Evolutionary conservation across 148 eudicot species (phyloP).

Genomic region (Mesembryanthemum crystallinum): DNA sequence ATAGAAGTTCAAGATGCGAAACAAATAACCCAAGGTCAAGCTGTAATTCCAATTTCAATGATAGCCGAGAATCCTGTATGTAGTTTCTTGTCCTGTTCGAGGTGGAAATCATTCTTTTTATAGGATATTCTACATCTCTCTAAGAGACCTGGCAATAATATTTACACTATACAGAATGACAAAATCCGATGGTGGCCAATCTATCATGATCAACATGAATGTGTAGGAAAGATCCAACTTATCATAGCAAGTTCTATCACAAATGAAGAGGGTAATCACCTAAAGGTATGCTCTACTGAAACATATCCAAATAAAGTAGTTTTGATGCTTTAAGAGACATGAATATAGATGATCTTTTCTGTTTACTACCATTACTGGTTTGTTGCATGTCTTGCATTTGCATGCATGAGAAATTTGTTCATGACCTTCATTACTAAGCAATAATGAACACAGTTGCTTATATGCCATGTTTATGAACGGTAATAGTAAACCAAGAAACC

Average conservation of each 20-base stretch:
- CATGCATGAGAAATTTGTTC: not conserved
- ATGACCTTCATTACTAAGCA: not conserved
- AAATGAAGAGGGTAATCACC: conserved; percentile 54
- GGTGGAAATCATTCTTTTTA: not conserved
- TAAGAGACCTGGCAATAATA: no score
- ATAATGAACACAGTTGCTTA: no score
- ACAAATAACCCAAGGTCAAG: conserved; percentile 62
- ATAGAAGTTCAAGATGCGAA: conserved; percentile 62
- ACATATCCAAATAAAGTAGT: not conserved
- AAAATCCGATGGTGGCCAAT: conserved; percentile 74
- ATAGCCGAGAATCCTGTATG: conserved; percentile 67
- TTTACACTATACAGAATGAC: conserved; percentile 47
- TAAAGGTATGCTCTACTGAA: conserved; percentile 47
- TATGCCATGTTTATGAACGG: no score
- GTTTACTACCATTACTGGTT: not conserved
- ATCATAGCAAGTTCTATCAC: conserved; percentile 46
- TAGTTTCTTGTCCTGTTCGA: conserved; percentile 11
- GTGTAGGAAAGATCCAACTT: conserved; percentile 78
- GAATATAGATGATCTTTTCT: not conserved
- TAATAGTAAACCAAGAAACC: no score
- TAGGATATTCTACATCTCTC: not conserved
- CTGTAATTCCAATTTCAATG: conserved; percentile 58
- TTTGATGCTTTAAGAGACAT: not conserved
- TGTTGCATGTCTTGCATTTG: not conserved
- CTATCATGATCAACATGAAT: conserved; percentile 68